Base-by-base conservation (phyloP, 176 grass and related monocot genomes). In the Themeda triandra region DNA sequence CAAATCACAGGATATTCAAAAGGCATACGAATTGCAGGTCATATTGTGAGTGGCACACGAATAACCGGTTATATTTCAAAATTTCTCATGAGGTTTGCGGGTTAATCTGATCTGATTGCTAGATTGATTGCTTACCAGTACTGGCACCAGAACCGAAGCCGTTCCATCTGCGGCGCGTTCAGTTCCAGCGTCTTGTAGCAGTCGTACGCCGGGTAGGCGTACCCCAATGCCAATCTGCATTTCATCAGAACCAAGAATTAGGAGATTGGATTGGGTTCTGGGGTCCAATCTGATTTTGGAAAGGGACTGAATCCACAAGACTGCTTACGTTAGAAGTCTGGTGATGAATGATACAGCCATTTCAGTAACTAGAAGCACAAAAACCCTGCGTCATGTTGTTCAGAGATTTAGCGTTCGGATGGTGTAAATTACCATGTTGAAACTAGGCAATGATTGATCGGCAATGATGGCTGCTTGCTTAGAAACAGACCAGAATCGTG, bases 141-240 rank as follows among this genome's bases (percentile, higher is more conserved):
- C 77, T 94, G 87, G 45, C 89, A 94, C 91, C 93, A 95, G 90
- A 98, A 94, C 33, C 88, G 83, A 78, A 98, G 64, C 80, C 79
- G 78, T 35, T 91, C 96, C 24, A 88, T 89, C 62, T 87, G 80
- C 5, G 80, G 85, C 35, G 81, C 59, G 66, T 84, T 88, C 85
- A 85, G 46, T 78, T 98, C 86, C 80, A 98, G 78, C 13, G 89
- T 89, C 83, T 96, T 94, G 74, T 91, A 95, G 91, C 96, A 98
- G 75, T 75, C 24, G 64, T 98, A 94, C 41, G 91, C 93, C 58
- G 91, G 91, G 87, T 92, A 98, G 11, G 81, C 89, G 74, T 95
- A 90, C 18, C 93, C 91, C 10, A 94, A 63, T 36, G 71, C 80
- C 73, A 95, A 56, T 5, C 89, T 98, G 82, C 77, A 71, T 17